Base-by-base conservation (phyloP, 306 rosid species). In the Prunus fruticosa region DNA sequence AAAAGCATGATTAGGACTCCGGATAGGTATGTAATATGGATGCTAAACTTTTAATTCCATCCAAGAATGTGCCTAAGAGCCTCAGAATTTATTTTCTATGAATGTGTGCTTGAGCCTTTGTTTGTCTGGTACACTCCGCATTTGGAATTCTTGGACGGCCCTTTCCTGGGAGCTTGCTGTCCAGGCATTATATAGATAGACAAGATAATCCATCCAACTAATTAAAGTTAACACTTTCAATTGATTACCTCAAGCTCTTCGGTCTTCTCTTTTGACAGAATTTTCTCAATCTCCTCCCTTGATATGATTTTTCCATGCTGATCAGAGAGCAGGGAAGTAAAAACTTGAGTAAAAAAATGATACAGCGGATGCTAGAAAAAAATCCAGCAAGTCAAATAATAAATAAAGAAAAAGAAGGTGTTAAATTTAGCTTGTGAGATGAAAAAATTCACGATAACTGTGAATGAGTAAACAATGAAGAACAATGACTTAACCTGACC, bases 251-350 rank as follows among this genome's bases (percentile, higher is more conserved):
- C 90, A 47, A 88, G 67, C 81, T 89, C 90, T 80, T 92, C 89
- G 8, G 88, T 87, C 84, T 89, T 90, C 73, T 90, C 92, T 70
- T 87, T 87, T 1, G 87, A 91, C 80, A 92, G 84, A 74, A 86
- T 82, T 81, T 82, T 74, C 72, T 95, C 83, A 54, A 95, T 88
- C 82, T 95, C 99, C 76, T 89, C 92, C 86, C 97, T 90, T 72
- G 97, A 82, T 83, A 89, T 90, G 85, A 95, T 74, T 83, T 90
- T 89, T 53, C 96, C 95, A 25, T 90, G 93, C 99, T 95, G 95
- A 83, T 73, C 74, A 75, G 51, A 76, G 73, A 83, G 57, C 61
- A 76, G 80, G 71, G 74, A 76, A 69, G 49, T 87, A 69, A 81
- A 82, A 73, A 54, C 56, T 28, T 61, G 1, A n/a, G 46, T 9